Base-by-base conservation (phyloP, 495 filamentous ascomycete species). In the Penicillium riverlandense region DNA sequence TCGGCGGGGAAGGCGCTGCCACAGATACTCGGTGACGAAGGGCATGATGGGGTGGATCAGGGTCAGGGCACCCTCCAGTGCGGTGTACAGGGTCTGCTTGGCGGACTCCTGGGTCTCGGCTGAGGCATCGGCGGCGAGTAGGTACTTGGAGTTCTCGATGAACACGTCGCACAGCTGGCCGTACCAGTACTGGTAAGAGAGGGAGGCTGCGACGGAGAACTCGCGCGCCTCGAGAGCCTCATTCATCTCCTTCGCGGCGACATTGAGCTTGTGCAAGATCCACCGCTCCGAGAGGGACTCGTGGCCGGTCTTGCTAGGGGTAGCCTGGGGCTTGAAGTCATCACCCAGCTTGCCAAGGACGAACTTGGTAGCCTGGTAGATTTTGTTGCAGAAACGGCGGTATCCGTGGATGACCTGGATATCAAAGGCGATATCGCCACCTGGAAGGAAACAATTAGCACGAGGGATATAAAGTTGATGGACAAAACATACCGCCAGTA, bases 361-460 rank as follows among this genome's bases (percentile, higher is more conserved):
- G 55, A 81, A 95, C 70, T 92, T 94, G 42, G 82, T 88, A 29
- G 88, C 88, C 65, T 91, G 85, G 70, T 88, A 94, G 51, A 95
- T 86, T 74, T 95, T 94, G 73, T 95, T 95, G 64, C 88, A 72
- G 77, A 95, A 94, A 43, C 84, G 79, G 39, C 88, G 76, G 69
- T 92, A 91, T 32, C 76, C 84, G 52, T 87, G 77, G 54, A 95
- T 88, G 44, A 90, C 85, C 66, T 86, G 81, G 52, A 90, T 79
- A 53, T 90, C 86, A 55, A 92, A 88, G 50, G 77, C 79, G 60
- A 94, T 91, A 57, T 94, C 87, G 48, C 85, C 82, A 50, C 70
- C 70, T 70, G 35, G 15, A 22, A 40, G 31, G 41, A n/a, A 54
- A 32, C 43, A 28, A 44, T 43, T 69, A 67, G 32, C 10, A 15